phyloP scores from a whole-genome alignment of 2,329 filamentous ascomycete genomes.

The Chlorencoelia australis region DNA sequence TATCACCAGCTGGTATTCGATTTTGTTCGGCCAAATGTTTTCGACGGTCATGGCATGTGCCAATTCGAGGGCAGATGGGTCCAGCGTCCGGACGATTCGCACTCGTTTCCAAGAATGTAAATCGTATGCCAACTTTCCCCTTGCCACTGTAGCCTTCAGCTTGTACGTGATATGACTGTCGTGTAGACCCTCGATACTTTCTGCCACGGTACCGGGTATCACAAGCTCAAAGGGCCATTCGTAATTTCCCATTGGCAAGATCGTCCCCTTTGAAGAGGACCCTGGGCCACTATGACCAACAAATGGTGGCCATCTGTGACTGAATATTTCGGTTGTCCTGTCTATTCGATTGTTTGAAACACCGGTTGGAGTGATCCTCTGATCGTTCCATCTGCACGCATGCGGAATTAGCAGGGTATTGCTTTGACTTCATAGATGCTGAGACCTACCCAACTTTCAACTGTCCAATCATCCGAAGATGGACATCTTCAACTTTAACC shows the following conservation, averaged over 20 bases:
- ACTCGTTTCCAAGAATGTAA: conserved; percentile 70
- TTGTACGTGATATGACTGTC: conserved; percentile 85
- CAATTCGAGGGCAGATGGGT: conserved; percentile 65
- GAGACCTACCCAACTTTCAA: conserved; percentile 55
- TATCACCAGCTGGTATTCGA: conserved; percentile 89
- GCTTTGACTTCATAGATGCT: background rate
- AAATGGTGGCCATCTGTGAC: conserved; percentile 61
- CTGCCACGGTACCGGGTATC: conserved; percentile 62
- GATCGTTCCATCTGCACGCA: conserved; percentile 39
- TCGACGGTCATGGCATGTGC: conserved; percentile 90
- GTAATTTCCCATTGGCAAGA: conserved; percentile 65
- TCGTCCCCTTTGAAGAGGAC: conserved; percentile 40
- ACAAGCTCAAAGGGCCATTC: conserved; percentile 72
- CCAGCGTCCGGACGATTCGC: conserved; percentile 67
- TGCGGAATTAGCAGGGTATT: background rate
- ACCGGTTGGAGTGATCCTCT: conserved; percentile 44
- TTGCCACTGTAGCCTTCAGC: conserved; percentile 78
- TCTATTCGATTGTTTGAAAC: conserved; percentile 50
- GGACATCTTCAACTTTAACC: conserved; percentile 63
- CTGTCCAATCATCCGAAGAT: conserved; percentile 60
- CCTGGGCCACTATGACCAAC: conserved; percentile 40
- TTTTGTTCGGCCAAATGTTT: conserved; percentile 96
- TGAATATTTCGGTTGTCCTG: conserved; percentile 49
- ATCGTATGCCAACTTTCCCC: conserved; percentile 84
- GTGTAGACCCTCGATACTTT: conserved; percentile 82